Percentiles rank a stretch among this genome's conserved stretches.
phyloP scores from a whole-genome alignment of 768 basidiomycete genomes.

The Scleroderma bovista region DNA sequence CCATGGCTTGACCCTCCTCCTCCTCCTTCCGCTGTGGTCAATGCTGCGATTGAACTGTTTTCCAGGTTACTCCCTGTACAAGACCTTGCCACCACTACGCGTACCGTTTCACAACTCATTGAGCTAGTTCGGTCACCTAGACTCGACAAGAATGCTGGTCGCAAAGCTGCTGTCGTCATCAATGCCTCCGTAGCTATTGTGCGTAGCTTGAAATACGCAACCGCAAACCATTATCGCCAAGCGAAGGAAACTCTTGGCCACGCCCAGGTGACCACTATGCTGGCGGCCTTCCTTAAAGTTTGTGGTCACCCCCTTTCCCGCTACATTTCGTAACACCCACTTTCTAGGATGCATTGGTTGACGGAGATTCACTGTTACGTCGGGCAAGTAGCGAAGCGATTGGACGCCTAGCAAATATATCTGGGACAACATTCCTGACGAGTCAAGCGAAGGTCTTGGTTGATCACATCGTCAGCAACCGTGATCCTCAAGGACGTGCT shows the following conservation, averaged over 20 bases:
- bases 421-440: slow-evolving; percentile 79
- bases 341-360: slow-evolving; percentile 67
- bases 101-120: slow-evolving; percentile 51
- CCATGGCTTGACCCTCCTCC: slow-evolving; percentile 60
- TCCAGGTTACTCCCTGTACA: slow-evolving; percentile 74
- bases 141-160: slow-evolving; percentile 80
- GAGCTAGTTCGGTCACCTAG: slow-evolving; percentile 69
- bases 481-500: slow-evolving; percentile 86
- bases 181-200: slow-evolving; percentile 76
- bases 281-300: slow-evolving; percentile 78
- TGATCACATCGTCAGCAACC: slow-evolving; percentile 90
- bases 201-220: slow-evolving; percentile 58
- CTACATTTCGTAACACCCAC: slow-evolving; percentile 7
- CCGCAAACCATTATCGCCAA: slow-evolving; percentile 47
- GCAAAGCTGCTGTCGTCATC: slow-evolving; percentile 77
- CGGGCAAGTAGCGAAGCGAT: slow-evolving; percentile 82
- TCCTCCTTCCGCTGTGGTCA: slow-evolving; percentile 76
- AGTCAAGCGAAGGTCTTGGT: slow-evolving; percentile 86
- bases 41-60: slow-evolving; percentile 87
- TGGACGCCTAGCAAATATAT: slow-evolving; percentile 79
- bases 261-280: slow-evolving; percentile 49
- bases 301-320: slow-evolving; percentile 9
- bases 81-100: slow-evolving; percentile 52
- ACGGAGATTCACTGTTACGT: slow-evolving; percentile 73
- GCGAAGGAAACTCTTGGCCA: slow-evolving; percentile 64